Conservation (phyloP, 495 filamentous ascomycete genomes). For the Arthonia radiata region DNA sequence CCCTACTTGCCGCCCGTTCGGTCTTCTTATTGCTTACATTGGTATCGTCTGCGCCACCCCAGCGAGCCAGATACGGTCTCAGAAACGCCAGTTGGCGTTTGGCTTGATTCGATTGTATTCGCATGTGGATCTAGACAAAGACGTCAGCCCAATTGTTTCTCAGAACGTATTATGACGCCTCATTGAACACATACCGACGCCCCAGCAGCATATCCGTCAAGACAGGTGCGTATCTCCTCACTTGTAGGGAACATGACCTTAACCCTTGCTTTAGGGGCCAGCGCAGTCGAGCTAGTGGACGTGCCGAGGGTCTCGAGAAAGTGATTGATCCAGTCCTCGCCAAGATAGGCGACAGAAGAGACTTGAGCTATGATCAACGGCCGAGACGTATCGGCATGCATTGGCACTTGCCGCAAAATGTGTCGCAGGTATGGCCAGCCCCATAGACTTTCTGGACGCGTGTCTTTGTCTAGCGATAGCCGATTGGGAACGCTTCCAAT, state of each 20-base stretch:
- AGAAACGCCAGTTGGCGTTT: slow-evolving; percentile 54
- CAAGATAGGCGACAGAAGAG: slow-evolving; percentile 66
- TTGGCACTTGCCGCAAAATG: slow-evolving; percentile 25
- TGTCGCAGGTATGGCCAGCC: slow-evolving; percentile 49
- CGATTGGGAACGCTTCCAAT: slow-evolving; percentile 53
- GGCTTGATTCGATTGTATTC: slow-evolving; percentile 40
- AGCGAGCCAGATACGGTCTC: slow-evolving; percentile 43
- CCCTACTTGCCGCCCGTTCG: slow-evolving; percentile 36
- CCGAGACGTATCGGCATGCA: slow-evolving; percentile 18
- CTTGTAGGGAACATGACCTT: slow-evolving; percentile 60
- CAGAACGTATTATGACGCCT: no score
- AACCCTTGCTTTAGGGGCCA: slow-evolving; percentile 18
- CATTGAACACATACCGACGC: no score
- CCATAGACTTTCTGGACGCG: slow-evolving; percentile 29
- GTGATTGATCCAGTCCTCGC: slow-evolving; percentile 45
- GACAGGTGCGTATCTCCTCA: slow-evolving; percentile 47
- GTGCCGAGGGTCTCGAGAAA: slow-evolving; percentile 31
- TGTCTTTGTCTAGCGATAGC: slow-evolving; percentile 25
- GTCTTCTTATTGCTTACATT: no score
- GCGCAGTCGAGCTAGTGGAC: slow-evolving; percentile 2
- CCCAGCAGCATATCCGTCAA: slow-evolving; percentile 62
- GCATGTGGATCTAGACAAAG: no score
- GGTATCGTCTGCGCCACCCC: no score
- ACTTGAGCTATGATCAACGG: slow-evolving; percentile 49
- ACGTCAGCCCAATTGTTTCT: no score